These are phyloP conservation scores for Endocalyx cinctus DNA, from an alignment of 2,329 filamentous ascomycete species.

Conservation along the genomic window DNA sequence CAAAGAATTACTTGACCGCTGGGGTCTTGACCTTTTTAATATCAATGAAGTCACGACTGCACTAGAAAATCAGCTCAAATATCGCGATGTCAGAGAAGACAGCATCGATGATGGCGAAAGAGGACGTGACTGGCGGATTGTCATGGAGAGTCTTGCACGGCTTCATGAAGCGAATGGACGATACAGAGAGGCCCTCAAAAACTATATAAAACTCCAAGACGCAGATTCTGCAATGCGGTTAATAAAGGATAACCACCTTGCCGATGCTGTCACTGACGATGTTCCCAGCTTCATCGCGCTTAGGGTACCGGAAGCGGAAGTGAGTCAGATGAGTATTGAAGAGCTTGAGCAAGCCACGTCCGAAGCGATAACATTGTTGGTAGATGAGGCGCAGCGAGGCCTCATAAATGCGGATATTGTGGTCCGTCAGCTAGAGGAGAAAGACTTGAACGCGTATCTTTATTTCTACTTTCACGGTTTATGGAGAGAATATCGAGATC, in stretches of 20 bases:
- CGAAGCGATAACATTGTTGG: slow-evolving; percentile 80
- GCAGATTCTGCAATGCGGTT: slow-evolving; percentile 83
- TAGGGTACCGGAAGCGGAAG: slow-evolving; percentile 69
- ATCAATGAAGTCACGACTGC: slow-evolving; percentile 69
- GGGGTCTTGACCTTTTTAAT: slow-evolving; percentile 82
- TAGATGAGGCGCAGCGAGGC: slow-evolving; percentile 86
- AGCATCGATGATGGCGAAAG: slow-evolving; percentile 68
- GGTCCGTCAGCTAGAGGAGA: slow-evolving; percentile 68
- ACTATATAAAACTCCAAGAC: slow-evolving; percentile 87
- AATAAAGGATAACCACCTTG: slow-evolving; percentile 83
- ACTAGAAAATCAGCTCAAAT: slow-evolving; percentile 77
- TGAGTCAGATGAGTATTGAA: slow-evolving; percentile 57
- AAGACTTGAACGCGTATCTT: slow-evolving; percentile 67
- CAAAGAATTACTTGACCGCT: slow-evolving; percentile 72
- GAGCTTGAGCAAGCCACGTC: slow-evolving; percentile 77
- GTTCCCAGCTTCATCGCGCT: slow-evolving; percentile 85
- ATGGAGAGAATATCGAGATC: slow-evolving; percentile 66
- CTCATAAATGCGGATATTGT: slow-evolving; percentile 76
- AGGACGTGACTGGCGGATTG: slow-evolving; percentile 79
- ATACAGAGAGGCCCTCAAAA: slow-evolving; percentile 77
- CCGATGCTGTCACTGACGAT: slow-evolving; percentile 83
- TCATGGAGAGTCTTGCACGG: slow-evolving; percentile 82
- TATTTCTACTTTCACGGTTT: slow-evolving; percentile 89
- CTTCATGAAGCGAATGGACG: slow-evolving; percentile 78
- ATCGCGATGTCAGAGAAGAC: slow-evolving; percentile 69